These are phyloP conservation scores for Cenchrus americanus DNA, from an alignment of 176 grass and related monocot genomes.

Conservation along the genomic window DNA sequence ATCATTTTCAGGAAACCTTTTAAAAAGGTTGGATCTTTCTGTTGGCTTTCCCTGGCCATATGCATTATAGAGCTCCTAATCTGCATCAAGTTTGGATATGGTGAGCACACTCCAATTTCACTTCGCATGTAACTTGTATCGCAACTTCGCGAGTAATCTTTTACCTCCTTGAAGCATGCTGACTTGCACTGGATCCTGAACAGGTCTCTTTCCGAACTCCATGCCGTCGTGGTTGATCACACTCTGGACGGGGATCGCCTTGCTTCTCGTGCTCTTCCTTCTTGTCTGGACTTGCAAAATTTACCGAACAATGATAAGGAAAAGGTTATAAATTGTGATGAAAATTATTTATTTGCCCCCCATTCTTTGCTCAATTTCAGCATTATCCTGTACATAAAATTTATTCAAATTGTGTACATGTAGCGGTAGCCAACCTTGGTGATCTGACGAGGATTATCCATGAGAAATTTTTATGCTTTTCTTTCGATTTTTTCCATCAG, in stretches of 20 bases:
- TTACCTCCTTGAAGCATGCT: background rate
- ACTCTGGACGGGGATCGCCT: conserved; percentile 61
- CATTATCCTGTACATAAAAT: conserved; percentile 85
- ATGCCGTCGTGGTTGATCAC: conserved; percentile 85
- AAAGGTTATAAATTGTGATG: conserved; percentile 57
- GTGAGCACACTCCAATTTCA: conserved; percentile 38
- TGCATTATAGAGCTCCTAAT: conserved; percentile 98
- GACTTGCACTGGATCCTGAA: conserved; percentile 14
- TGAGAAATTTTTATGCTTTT: conserved; percentile 29
- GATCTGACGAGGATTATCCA: conserved; percentile 32
- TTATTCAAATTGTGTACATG: conserved; percentile 71
- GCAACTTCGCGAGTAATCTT: background rate
- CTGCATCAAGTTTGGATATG: conserved; percentile 92
- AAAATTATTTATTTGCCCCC: conserved; percentile 16
- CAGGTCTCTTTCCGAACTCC: conserved; percentile 85
- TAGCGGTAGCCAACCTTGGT: conserved; percentile 44
- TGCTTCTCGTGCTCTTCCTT: conserved; percentile 60
- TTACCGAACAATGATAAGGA: conserved; percentile 72
- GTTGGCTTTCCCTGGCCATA: conserved; percentile 95
- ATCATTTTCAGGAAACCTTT: conserved; percentile 76
- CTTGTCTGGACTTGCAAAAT: conserved; percentile 83
- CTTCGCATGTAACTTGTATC: background rate
- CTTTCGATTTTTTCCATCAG: background rate
- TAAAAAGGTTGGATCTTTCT: conserved; percentile 97
- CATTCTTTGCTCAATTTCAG: conserved; percentile 62